phyloP scores from a whole-genome alignment of 441 rosid genomes.

The Aquilaria agallochum region DNA sequence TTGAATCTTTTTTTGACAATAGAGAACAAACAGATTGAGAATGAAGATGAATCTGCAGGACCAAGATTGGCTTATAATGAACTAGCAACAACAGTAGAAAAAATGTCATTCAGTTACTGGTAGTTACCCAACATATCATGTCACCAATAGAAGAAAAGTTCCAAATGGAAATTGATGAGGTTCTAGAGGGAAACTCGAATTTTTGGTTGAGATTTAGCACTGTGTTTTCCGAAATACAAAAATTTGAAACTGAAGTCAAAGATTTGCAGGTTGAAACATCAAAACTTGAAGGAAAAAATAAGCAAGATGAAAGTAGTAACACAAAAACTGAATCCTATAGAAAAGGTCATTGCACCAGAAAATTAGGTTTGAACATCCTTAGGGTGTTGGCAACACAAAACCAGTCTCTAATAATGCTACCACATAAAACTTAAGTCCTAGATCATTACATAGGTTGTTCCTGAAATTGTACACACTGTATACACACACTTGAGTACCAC shows the following conservation, averaged over 20 bases:
- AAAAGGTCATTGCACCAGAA: too few relatives aligned
- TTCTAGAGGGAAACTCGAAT: conserved; percentile 67
- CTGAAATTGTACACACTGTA: too few relatives aligned
- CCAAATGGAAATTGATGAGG: conserved; percentile 49
- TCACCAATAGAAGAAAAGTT: conserved; percentile 50
- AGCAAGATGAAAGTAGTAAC: conserved; percentile 49
- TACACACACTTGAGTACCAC: too few relatives aligned
- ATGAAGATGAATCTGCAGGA: not conserved
- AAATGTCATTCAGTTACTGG: conserved; percentile 20
- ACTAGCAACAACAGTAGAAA: conserved; percentile 12
- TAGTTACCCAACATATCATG: conserved; percentile 20
- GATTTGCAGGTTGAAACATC: conserved; percentile 57
- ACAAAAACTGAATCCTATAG: not conserved
- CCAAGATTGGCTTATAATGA: conserved; percentile 11
- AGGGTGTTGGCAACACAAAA: too few relatives aligned
- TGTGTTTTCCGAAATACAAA: conserved; percentile 66
- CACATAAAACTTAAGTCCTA: too few relatives aligned
- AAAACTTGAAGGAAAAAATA: conserved; percentile 2
- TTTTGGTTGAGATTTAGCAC: conserved; percentile 74
- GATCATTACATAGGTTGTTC: too few relatives aligned
- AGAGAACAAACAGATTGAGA: too few relatives aligned
- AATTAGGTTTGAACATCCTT: too few relatives aligned
- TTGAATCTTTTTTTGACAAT: conserved; percentile 41
- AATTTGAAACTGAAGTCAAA: conserved; percentile 54
- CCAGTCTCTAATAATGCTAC: too few relatives aligned